Conservation (phyloP, 2,329 filamentous ascomycete genomes). For the Akanthomyces dipterigenus region DNA sequence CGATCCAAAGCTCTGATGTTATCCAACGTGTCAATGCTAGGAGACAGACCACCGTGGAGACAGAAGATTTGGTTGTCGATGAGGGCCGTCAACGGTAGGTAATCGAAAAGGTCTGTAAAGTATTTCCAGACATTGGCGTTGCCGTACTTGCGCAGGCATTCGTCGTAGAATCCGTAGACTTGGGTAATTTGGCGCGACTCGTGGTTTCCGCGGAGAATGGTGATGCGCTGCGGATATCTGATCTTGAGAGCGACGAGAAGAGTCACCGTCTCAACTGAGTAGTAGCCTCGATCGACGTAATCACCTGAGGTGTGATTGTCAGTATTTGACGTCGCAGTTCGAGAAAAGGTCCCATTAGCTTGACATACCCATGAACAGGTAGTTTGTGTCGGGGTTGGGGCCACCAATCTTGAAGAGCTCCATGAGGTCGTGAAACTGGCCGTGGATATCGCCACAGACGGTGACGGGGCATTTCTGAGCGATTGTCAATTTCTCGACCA, state of each 20-base stretch:
- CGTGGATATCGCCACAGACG: conserved; percentile 97
- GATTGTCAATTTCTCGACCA: neutral
- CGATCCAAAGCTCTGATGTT: conserved; percentile 93
- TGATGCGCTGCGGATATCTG: conserved; percentile 90
- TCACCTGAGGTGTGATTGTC: conserved; percentile 54
- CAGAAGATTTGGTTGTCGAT: conserved; percentile 99
- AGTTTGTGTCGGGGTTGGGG: conserved; percentile 96
- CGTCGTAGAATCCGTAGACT: conserved; percentile 98
- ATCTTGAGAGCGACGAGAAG: conserved; percentile 95
- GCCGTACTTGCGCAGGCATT: conserved; percentile 96
- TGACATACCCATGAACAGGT: conserved; percentile 78
- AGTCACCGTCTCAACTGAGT: conserved; percentile 97
- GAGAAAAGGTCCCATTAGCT: neutral
- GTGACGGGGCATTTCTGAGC: conserved; percentile 92
- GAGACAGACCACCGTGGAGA: conserved; percentile 91
- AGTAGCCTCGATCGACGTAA: conserved; percentile 97
- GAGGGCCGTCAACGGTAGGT: conserved; percentile 89
- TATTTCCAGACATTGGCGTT: conserved; percentile 99
- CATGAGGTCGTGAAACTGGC: conserved; percentile 97
- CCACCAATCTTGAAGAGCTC: conserved; percentile 99
- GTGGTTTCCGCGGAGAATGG: conserved; percentile 95
- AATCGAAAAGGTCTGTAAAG: conserved; percentile 99
- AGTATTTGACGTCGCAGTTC: neutral
- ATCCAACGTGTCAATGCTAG: conserved; percentile 91
- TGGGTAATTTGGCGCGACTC: conserved; percentile 96